Evolutionary conservation across 345 rosid species (phyloP).

Genomic region (Citrus maxima): DNA sequence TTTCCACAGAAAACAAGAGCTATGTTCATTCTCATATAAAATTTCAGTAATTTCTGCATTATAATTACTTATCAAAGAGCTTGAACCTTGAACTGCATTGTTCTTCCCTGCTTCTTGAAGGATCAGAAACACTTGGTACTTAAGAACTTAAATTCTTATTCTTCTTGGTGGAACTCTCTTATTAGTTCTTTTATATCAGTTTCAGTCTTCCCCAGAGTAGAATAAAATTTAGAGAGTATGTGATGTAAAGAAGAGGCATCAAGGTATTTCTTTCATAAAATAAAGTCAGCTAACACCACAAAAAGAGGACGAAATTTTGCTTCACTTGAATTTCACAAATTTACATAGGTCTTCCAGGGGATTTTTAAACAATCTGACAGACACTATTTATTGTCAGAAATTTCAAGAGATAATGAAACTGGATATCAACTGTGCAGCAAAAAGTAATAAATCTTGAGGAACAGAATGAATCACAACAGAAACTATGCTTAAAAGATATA

Average conservation of each 20-base stretch:
- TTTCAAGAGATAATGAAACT: neutral
- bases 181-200: neutral
- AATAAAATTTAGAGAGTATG: no score
- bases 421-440: neutral
- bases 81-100: neutral
- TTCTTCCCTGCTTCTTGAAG: neutral
- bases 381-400: neutral
- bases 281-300: neutral
- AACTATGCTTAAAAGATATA: neutral
- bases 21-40: neutral
- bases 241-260: no score
- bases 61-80: neutral
- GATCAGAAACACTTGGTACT: neutral
- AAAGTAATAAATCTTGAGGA: neutral
- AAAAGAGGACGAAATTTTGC: neutral
- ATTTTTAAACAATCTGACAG: neutral
- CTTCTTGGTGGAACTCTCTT: neutral
- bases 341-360: neutral
- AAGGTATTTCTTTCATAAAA: neutral
- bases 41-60: neutral
- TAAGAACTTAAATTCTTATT: neutral
- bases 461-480: neutral
- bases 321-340: neutral
- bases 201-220: neutral
- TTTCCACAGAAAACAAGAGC: neutral